These are phyloP conservation scores for Coemansia furcata DNA, from an alignment of 192 early-diverging fungal species.

Conservation along the genomic window DNA sequence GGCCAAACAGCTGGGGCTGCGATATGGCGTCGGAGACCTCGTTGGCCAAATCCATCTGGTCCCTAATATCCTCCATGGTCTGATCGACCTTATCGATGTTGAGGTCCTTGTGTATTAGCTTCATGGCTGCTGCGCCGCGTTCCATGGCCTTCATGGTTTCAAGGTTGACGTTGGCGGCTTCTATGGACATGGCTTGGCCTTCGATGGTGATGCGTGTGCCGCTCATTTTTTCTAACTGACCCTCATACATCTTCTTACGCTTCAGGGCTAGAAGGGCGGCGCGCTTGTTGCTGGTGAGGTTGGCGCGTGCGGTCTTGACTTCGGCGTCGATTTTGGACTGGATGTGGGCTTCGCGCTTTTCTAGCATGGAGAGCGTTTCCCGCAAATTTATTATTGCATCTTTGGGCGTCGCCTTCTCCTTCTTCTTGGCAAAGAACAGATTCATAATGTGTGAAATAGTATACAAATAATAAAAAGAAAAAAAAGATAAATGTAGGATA, in stretches of 20 bases:
- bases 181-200: slow-evolving; percentile 92
- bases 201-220: slow-evolving; percentile 91
- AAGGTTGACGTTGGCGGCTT: slow-evolving; percentile 92
- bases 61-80: slow-evolving; percentile 95
- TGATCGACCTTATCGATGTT: slow-evolving; percentile 93
- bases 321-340: slow-evolving; percentile 85
- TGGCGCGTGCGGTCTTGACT: slow-evolving; percentile 78
- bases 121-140: slow-evolving; percentile 90
- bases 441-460: slow-evolving; percentile 54
- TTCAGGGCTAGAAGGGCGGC: slow-evolving; percentile 91
- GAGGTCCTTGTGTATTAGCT: slow-evolving; percentile 78
- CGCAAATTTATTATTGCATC: slow-evolving; percentile 92
- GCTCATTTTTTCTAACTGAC: slow-evolving; percentile 82
- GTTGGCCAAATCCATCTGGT: slow-evolving; percentile 96
- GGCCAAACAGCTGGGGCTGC: slow-evolving; percentile 80
- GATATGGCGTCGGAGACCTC: slow-evolving; percentile 93
- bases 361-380: slow-evolving; percentile 90
- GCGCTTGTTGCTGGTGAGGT: slow-evolving; percentile 90
- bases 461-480: background rate
- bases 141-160: slow-evolving; percentile 96
- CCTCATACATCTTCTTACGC: slow-evolving; percentile 83
- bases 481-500: background rate
- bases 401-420: slow-evolving; percentile 74
- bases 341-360: slow-evolving; percentile 88
- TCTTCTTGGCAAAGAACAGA: slow-evolving; percentile 65